Conservation (phyloP, 352 stramenopile genomes). For the Phytophthora megakarya region DNA sequence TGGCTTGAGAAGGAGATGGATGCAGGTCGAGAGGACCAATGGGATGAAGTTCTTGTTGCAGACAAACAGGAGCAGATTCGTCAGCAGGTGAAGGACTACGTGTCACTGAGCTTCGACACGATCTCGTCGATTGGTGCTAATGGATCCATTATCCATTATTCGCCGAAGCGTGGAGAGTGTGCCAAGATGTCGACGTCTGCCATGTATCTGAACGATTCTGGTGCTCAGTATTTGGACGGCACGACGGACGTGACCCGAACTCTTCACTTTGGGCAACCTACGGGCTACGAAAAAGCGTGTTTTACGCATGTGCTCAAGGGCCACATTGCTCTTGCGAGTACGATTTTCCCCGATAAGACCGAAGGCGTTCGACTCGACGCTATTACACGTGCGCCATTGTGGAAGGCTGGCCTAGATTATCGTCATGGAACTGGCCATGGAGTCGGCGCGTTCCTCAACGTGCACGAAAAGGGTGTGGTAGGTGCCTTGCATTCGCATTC, state of each 20-base stretch:
- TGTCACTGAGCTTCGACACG: conserved; percentile 97
- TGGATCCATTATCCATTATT: conserved; percentile 97
- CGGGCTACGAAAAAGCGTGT: conserved; percentile 92
- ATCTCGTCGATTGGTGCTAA: conserved; percentile 97
- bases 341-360: conserved; percentile 90
- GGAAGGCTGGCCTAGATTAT: conserved; percentile 96
- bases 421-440: conserved; percentile 97
- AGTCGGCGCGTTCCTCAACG: conserved; percentile 96
- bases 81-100: conserved; percentile 83
- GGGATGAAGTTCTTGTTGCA: conserved; percentile 88
- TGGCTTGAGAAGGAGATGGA: conserved; percentile 89
- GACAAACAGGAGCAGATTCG: conserved; percentile 91
- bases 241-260: conserved; percentile 99
- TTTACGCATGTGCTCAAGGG: conserved; percentile 98
- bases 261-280: conserved; percentile 95
- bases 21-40: conserved; percentile 54
- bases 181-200: conserved; percentile 89
- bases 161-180: conserved; percentile 80
- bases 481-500: conserved; percentile 2
- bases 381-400: conserved; percentile 95
- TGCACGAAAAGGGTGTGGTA: conserved; percentile 95
- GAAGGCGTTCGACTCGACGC: conserved; percentile 96
- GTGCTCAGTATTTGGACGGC: conserved; percentile 98
- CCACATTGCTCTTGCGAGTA: conserved; percentile 95
- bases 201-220: conserved; percentile 99